Percentiles rank a stretch among this genome's conserved stretches.
Conservation (phyloP, 2,329 filamentous ascomycete genomes). For the Colletotrichum phormii region DNA sequence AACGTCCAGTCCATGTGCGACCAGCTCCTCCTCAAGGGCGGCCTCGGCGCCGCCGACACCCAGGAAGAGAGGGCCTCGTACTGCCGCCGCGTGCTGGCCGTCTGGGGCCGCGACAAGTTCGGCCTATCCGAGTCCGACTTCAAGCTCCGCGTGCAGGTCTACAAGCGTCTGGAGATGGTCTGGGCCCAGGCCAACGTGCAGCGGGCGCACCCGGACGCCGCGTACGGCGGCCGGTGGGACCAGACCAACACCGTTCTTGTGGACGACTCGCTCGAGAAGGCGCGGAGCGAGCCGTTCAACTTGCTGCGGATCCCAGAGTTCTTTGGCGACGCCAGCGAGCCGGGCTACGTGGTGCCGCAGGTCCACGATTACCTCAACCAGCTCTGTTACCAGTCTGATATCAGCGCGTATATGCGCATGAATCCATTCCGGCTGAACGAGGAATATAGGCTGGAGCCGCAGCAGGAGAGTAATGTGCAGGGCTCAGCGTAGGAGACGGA, state of each 20-base stretch:
- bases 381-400: slow-evolving; percentile 65
- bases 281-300: slow-evolving; percentile 84
- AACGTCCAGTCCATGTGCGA: slow-evolving; percentile 79
- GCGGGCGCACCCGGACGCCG: slow-evolving; percentile 56
- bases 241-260: slow-evolving; percentile 91
- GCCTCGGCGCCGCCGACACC: background rate
- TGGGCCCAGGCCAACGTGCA: slow-evolving; percentile 69
- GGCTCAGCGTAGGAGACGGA: background rate
- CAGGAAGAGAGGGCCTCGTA: slow-evolving; percentile 51
- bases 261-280: slow-evolving; percentile 88
- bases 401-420: slow-evolving; percentile 70
- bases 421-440: slow-evolving; percentile 59
- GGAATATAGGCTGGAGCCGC: slow-evolving; percentile 34
- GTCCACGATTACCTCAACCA: slow-evolving; percentile 72
- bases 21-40: slow-evolving; percentile 64
- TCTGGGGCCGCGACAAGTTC: slow-evolving; percentile 85
- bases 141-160: slow-evolving; percentile 80
- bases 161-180: slow-evolving; percentile 82
- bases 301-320: slow-evolving; percentile 86
- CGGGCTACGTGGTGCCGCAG: slow-evolving; percentile 61
- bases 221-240: slow-evolving; percentile 67
- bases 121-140: slow-evolving; percentile 75
- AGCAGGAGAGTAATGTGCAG: background rate
- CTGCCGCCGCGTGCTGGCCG: slow-evolving; percentile 68
- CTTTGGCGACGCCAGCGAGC: slow-evolving; percentile 55